Base-by-base conservation (phyloP, 1,284 basidiomycete species). In the Melampsora americana region DNA sequence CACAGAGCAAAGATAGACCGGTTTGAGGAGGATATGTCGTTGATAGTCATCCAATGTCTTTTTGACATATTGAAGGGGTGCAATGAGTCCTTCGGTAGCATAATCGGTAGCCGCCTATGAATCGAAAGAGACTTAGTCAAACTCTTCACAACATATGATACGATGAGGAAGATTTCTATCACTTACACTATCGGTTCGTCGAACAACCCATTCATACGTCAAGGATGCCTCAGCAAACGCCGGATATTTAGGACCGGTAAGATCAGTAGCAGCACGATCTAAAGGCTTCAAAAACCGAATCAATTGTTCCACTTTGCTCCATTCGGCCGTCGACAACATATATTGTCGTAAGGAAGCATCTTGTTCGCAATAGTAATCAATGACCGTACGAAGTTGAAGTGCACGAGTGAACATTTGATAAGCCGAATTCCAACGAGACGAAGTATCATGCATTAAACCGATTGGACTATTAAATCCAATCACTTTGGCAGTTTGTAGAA, bases 321-420 rank as follows among this genome's bases (percentile, higher is more conserved):
- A 59, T 59, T 59, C 53, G 11, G 28, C 28, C 5, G 23, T 30
- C n/a, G 53, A 59, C 14, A 59, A 30, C 53, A 23, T 23, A 59
- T 23, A 59, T 59, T 59, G n/a, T 23, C 53, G 53, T 11, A 30
- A 23, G 28, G 20, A 4, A 23, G n/a, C 3, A 23, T 59, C 53
- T 23, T 59, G 53, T 30, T 59, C 28, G 18, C 53, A 59, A 59
- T 59, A 59, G 5, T 23, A 59, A 59, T 59, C 53, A 59, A 59
- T 59, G 11, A 16, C 53, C 53, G 6, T 12, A 23, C 53, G 53
- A 59, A 23, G 53, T 23, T 23, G n/a, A 11, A 59, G 28, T 23
- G 53, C 53, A 59, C 53, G n/a, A 30, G n/a, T 59, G 53, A 59
- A 30, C 53, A 59, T 59, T 11, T 59, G 53, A 59, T 23, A 59